A percentile compares a stretch with the other conserved stretches of the same genome.
phyloP scores from a whole-genome alignment of 768 basidiomycete genomes.

The Trametes sanguinea region DNA sequence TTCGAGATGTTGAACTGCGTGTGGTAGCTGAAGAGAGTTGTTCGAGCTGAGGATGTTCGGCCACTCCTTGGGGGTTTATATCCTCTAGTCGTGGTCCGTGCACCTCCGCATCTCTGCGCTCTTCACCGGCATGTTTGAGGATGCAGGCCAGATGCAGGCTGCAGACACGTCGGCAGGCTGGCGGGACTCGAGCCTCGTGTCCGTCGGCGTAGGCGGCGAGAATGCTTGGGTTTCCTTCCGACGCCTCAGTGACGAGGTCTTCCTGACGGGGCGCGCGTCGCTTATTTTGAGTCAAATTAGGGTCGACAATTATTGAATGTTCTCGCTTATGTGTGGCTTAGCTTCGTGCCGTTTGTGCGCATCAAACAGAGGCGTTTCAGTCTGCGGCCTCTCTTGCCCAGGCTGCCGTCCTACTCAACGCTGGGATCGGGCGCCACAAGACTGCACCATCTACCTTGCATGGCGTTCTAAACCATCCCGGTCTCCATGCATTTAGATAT shows the following conservation, averaged over 20 bases:
- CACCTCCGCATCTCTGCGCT: background rate
- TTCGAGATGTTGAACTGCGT: slow-evolving; percentile 6
- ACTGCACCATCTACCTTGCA: background rate
- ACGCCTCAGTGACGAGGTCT: background rate
- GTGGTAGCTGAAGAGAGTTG: background rate
- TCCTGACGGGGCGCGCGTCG: background rate
- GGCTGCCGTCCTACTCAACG: background rate
- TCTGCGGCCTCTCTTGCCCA: background rate
- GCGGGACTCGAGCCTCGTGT: background rate
- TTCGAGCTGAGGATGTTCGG: background rate
- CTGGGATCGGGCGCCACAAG: background rate
- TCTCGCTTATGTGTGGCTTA: background rate
- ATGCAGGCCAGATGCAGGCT: background rate
- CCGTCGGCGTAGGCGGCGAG: background rate
- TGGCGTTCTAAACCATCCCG: background rate
- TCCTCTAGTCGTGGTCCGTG: background rate
- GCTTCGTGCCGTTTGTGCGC: background rate
- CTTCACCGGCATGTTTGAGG: background rate
- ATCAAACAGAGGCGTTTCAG: background rate
- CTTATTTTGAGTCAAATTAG: background rate
- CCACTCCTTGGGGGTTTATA: background rate
- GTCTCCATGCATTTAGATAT: background rate
- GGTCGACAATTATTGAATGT: background rate
- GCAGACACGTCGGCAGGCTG: background rate
- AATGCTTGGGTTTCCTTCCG: background rate